Conservation (phyloP, 2,329 filamentous ascomycete genomes). For the Lecanicillium sp. region DNA sequence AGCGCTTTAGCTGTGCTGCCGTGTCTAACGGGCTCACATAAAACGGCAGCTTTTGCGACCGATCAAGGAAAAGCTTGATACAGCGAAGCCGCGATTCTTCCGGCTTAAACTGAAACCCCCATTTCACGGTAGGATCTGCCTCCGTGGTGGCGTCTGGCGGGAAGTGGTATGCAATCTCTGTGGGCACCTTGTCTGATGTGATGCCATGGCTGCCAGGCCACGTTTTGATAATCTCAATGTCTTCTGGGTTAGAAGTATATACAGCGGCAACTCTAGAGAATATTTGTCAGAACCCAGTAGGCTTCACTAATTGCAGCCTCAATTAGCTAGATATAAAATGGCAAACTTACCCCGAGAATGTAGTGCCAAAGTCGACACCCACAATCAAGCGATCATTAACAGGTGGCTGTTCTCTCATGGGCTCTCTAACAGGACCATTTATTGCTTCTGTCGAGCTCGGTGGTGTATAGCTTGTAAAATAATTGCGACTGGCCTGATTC, state of each 20-base stretch:
- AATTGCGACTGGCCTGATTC: conserved; percentile 47
- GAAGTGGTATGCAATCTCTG: conserved; percentile 60
- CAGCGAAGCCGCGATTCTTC: conserved; percentile 69
- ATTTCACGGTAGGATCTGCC: conserved; percentile 51
- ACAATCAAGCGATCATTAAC: conserved; percentile 61
- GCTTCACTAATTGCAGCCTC: neutral
- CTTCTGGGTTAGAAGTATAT: conserved; percentile 68
- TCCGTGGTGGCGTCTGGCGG: conserved; percentile 19
- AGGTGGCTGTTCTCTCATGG: conserved; percentile 40
- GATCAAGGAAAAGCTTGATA: conserved; percentile 78
- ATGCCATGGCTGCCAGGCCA: conserved; percentile 81
- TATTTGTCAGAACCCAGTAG: neutral
- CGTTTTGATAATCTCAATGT: conserved; percentile 75
- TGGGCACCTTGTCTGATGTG: conserved; percentile 81
- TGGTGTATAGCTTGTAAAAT: conserved; percentile 47
- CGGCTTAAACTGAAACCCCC: conserved; percentile 77
- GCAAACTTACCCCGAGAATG: conserved; percentile 60
- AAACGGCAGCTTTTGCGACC: conserved; percentile 70
- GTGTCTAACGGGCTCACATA: conserved; percentile 74
- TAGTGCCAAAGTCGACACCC: conserved; percentile 78
- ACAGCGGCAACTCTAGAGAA: conserved; percentile 52
- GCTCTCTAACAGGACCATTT: conserved; percentile 51
- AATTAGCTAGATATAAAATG: neutral
- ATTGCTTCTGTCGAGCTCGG: conserved; percentile 53
- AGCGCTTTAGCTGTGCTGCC: conserved; percentile 64